These are phyloP conservation scores for Chamaenerion angustifolium DNA, from an alignment of 345 rosid genomes.

Conservation along the genomic window DNA sequence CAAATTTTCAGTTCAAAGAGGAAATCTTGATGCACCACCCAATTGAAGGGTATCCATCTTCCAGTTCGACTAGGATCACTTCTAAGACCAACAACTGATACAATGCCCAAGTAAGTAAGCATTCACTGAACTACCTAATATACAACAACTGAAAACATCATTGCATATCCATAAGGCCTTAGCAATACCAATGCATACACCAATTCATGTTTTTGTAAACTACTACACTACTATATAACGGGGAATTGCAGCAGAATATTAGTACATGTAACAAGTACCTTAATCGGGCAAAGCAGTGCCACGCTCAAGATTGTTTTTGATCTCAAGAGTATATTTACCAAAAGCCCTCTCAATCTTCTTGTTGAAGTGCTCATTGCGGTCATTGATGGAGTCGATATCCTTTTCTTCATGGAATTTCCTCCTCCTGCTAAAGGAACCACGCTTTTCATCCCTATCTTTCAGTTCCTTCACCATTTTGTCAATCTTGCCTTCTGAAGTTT, in stretches of 20 bases:
- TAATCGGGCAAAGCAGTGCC: constrained; percentile 98
- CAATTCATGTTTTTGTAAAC: too few species aligned
- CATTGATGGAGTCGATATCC: constrained; percentile 94
- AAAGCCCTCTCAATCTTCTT: constrained; percentile 96
- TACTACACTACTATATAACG: too few species aligned
- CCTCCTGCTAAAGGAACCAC: constrained; percentile 73
- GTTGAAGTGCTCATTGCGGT: constrained; percentile 98
- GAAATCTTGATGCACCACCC: too few species aligned
- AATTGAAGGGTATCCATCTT: too few species aligned
- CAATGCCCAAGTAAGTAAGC: too few species aligned
- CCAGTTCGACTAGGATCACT: too few species aligned
- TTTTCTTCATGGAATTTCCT: constrained; percentile 85
- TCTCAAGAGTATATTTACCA: constrained; percentile 90
- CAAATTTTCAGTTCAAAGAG: too few species aligned
- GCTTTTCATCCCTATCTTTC: constrained; percentile 59
- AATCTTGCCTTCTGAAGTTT: constrained; percentile 57
- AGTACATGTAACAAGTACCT: constrained; percentile 15
- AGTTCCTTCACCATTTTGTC: constrained; percentile 86
- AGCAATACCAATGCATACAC: too few species aligned
- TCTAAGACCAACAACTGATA: too few species aligned
- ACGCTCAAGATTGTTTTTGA: constrained; percentile 91
- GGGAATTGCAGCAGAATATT: neutral
- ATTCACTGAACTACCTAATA: too few species aligned
- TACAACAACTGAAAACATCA: too few species aligned
- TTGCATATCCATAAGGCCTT: too few species aligned